Conservation (phyloP, 768 basidiomycete species). For the Rhodotorula babjevae region DNA sequence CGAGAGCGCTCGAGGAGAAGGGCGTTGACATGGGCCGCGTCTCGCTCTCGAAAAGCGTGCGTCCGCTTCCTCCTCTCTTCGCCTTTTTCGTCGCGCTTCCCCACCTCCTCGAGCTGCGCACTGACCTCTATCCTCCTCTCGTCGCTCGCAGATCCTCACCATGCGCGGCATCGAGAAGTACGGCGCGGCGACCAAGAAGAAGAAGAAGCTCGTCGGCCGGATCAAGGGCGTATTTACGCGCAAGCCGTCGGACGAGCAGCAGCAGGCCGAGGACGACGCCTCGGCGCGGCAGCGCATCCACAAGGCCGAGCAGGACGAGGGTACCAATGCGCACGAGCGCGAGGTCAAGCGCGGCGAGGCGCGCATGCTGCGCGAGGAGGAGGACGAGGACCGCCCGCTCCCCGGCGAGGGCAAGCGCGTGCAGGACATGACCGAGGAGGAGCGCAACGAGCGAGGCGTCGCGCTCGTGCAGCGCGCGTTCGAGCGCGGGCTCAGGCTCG, state of each 20-base stretch:
- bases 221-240: conserved; percentile 22
- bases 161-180: conserved; percentile 42
- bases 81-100: neutral
- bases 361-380: neutral
- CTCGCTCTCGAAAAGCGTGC: conserved; percentile 37
- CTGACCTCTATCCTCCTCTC: neutral
- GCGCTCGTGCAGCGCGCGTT: conserved; percentile 37
- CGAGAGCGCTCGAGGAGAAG: conserved; percentile 26
- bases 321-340: conserved; percentile 3
- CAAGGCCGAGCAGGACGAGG: conserved; percentile 3
- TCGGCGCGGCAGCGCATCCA: conserved; percentile 20
- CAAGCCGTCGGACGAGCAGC: neutral
- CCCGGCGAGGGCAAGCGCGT: conserved; percentile 35
- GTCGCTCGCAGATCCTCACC: conserved; percentile 26
- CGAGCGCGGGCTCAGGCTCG: conserved; percentile 23
- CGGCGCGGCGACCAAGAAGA: conserved; percentile 30
- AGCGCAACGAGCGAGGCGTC: conserved; percentile 33
- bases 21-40: conserved; percentile 39
- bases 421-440: conserved; percentile 39
- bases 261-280: conserved; percentile 11
- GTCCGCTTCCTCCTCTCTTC: neutral
- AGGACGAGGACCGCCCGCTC: conserved; percentile 12
- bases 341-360: conserved; percentile 11
- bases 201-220: conserved; percentile 10
- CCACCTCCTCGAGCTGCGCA: neutral